phyloP scores from a whole-genome alignment of 192 early-diverging fungal species.

The Gigaspora rosea region DNA sequence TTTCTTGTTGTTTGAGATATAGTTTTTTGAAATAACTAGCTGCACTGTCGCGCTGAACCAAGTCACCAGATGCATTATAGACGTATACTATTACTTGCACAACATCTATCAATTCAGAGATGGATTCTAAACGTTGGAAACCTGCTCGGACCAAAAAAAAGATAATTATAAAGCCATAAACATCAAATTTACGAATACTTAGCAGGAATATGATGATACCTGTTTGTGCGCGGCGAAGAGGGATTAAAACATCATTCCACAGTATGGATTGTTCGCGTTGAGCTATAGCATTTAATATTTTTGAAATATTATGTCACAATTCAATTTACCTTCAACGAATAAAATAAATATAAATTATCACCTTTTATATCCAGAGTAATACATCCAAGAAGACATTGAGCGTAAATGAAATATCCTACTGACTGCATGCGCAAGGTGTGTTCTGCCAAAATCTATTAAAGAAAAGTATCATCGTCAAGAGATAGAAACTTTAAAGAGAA shows the following conservation, averaged over 20 bases:
- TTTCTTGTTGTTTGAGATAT: background rate
- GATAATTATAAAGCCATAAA: background rate
- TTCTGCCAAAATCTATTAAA: conserved; percentile 27
- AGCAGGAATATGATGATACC: background rate
- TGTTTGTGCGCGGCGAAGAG: too few species aligned
- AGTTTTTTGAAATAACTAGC: conserved; percentile 8
- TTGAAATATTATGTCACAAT: background rate
- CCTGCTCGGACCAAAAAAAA: background rate
- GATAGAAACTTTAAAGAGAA: background rate
- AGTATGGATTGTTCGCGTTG: too few species aligned
- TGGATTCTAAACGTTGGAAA: conserved; percentile 11
- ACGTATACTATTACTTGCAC: conserved; percentile 24
- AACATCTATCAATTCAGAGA: conserved; percentile 24
- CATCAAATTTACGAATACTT: background rate
- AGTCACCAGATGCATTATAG: conserved; percentile 5
- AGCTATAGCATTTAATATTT: background rate
- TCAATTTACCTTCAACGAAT: background rate
- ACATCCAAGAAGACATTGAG: conserved; percentile 22
- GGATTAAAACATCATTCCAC: too few species aligned
- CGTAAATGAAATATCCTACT: conserved; percentile 22
- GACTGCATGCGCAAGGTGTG: conserved; percentile 31
- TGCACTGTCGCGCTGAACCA: background rate
- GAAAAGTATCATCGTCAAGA: background rate
- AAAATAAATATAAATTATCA: background rate
- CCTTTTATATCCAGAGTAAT: conserved; percentile 19